phyloP scores from a whole-genome alignment of 2,329 filamentous ascomycete species.

The Gyromitra esculenta region DNA sequence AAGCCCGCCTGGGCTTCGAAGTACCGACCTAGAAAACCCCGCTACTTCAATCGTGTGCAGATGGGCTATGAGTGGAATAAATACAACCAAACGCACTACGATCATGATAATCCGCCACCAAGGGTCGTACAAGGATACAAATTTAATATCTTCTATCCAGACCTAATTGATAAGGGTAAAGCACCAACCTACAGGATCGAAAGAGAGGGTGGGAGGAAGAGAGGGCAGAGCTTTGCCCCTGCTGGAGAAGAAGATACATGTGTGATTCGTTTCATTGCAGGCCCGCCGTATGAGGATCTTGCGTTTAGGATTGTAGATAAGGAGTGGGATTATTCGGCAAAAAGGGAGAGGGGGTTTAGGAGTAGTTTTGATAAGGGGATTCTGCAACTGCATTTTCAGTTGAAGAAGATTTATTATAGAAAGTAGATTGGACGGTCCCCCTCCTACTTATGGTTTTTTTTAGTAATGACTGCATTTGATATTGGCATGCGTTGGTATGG shows the following conservation, averaged over 20 bases:
- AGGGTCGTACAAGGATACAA: conserved; percentile 99
- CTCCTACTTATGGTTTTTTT: not conserved
- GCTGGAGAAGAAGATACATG: conserved; percentile 98
- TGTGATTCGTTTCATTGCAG: conserved; percentile 92
- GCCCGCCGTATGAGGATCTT: conserved; percentile 94
- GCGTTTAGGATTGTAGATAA: conserved; percentile 97
- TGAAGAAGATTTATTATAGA: conserved; percentile 81
- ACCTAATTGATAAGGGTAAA: conserved; percentile 92
- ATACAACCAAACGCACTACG: conserved; percentile 99
- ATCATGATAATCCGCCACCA: conserved; percentile 95
- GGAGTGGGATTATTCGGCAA: conserved; percentile 98
- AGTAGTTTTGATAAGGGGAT: conserved; percentile 99
- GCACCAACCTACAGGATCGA: conserved; percentile 97
- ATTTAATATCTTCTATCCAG: conserved; percentile 99
- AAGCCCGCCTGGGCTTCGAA: conserved; percentile 83
- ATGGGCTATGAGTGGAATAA: conserved; percentile 99
- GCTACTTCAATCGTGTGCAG: conserved; percentile 97
- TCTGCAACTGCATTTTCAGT: conserved; percentile 95
- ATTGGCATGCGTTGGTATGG: conserved; percentile 6
- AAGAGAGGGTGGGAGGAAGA: conserved; percentile 85
- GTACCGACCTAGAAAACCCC: conserved; percentile 87
- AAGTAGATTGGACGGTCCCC: conserved; percentile 55
- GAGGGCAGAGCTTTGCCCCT: conserved; percentile 90
- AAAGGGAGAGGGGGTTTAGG: conserved; percentile 90
- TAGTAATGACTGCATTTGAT: conserved; percentile 9